Conservation (phyloP, 2,329 filamentous ascomycete genomes). For the Stemphylium beticola region DNA sequence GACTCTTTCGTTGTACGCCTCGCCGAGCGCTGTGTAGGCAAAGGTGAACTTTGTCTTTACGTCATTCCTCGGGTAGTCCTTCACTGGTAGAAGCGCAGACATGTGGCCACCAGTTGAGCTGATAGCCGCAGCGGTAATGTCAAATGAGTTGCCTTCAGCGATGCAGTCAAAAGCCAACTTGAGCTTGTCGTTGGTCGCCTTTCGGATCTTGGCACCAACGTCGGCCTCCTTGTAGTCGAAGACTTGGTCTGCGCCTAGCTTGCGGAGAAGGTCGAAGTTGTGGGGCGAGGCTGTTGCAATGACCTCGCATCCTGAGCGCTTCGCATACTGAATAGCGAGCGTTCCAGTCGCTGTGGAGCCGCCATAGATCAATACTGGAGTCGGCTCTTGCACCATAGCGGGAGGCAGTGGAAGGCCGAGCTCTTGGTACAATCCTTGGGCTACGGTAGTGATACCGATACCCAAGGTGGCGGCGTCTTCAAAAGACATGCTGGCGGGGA, state of each 20-base stretch:
- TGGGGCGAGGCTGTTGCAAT: conserved; percentile 55
- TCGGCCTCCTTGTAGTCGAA: conserved; percentile 60
- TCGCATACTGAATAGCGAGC: conserved; percentile 58
- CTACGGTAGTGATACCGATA: conserved; percentile 59
- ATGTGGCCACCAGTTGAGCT: conserved; percentile 30
- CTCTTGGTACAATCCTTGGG: conserved; percentile 55
- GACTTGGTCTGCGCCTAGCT: conserved; percentile 55
- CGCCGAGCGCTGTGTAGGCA: conserved; percentile 53
- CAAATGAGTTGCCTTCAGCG: conserved; percentile 23
- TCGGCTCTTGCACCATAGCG: conserved; percentile 42
- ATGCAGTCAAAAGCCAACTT: conserved; percentile 59
- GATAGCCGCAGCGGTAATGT: conserved; percentile 29
- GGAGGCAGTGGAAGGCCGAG: conserved; percentile 56
- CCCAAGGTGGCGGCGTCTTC: conserved; percentile 62
- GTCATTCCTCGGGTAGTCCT: conserved; percentile 50
- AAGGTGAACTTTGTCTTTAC: conserved; percentile 53
- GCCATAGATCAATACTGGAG: conserved; percentile 57
- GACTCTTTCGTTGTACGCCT: conserved; percentile 43
- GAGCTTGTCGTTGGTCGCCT: conserved; percentile 53
- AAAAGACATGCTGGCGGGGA: conserved; percentile 57
- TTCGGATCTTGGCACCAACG: conserved; percentile 55
- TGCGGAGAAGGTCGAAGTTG: conserved; percentile 57
- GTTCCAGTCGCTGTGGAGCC: conserved; percentile 59
- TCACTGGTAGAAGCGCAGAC: conserved; percentile 24
- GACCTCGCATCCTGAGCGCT: conserved; percentile 53